A percentile compares a stretch with the other conserved stretches of the same genome.
These are phyloP conservation scores for Pluteus cervinus DNA, from an alignment of 768 basidiomycete genomes.

Conservation along the genomic window DNA sequence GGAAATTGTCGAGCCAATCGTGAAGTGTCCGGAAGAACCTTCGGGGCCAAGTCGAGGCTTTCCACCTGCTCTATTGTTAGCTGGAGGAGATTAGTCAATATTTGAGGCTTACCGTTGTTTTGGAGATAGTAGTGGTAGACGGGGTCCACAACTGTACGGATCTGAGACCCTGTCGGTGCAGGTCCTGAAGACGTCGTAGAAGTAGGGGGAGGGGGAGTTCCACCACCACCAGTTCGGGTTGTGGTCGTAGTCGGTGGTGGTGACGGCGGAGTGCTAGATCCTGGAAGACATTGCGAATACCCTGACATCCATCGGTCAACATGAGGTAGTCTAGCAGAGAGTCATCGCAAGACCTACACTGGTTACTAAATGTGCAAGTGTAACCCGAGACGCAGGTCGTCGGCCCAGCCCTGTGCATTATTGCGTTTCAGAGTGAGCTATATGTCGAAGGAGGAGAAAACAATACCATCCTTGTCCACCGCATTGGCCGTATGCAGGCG, in stretches of 20 bases:
- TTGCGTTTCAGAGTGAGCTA: neutral
- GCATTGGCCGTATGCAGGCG: conserved; percentile 36
- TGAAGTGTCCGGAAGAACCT: conserved; percentile 43
- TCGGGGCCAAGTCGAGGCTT: conserved; percentile 47
- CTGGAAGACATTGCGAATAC: conserved; percentile 50
- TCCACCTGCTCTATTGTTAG: conserved; percentile 27
- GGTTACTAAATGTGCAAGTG: conserved; percentile 32
- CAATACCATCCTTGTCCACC: conserved; percentile 34
- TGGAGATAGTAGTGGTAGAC: conserved; percentile 56
- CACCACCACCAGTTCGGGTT: conserved; percentile 10
- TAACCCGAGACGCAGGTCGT: conserved; percentile 39
- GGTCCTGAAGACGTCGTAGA: conserved; percentile 28
- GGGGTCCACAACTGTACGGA: conserved; percentile 45
- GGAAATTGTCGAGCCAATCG: conserved; percentile 39
- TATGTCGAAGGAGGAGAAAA: neutral
- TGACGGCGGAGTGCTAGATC: conserved; percentile 19
- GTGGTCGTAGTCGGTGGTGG: conserved; percentile 24
- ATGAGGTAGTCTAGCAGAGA: no score
- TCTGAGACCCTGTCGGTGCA: conserved; percentile 38
- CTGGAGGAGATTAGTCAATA: neutral
- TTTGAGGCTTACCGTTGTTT: conserved; percentile 28
- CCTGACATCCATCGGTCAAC: no score
- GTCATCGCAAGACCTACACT: no score
- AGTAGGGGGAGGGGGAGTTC: conserved; percentile 15
- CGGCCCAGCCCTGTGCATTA: conserved; percentile 28